Evolutionary conservation across 495 filamentous ascomycete genomes (phyloP).

Genomic region (Jackrogersella minutella): DNA sequence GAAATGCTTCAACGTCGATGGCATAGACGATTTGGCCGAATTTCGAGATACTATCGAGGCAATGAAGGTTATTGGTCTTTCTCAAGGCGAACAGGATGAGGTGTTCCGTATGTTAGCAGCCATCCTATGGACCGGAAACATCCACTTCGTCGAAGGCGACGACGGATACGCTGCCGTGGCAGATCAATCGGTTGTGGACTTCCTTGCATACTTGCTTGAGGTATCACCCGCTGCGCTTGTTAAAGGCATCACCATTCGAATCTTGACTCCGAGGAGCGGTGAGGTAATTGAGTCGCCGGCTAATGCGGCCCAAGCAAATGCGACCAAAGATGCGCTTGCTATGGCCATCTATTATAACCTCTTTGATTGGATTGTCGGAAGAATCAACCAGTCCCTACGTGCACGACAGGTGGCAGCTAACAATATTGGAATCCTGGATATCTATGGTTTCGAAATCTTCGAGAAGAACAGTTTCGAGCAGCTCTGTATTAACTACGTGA

Average conservation of each 20-base stretch:
- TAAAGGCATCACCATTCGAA: conserved; percentile 86
- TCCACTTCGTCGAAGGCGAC: conserved; percentile 87
- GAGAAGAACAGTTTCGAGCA: conserved; percentile 99
- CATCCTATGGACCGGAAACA: conserved; percentile 94
- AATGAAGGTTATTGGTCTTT: conserved; percentile 92
- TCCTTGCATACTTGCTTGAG: conserved; percentile 92
- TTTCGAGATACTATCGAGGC: conserved; percentile 91
- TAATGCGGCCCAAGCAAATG: conserved; percentile 87
- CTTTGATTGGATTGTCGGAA: conserved; percentile 97
- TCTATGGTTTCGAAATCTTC: conserved; percentile 99
- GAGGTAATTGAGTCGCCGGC: conserved; percentile 90
- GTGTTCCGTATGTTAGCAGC: conserved; percentile 97
- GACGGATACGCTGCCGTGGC: conserved; percentile 83
- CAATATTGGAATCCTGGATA: conserved; percentile 97
- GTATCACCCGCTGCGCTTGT: conserved; percentile 81
- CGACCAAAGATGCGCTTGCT: conserved; percentile 91
- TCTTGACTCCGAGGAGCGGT: conserved; percentile 89
- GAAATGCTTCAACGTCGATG: conserved; percentile 91
- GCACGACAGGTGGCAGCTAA: conserved; percentile 78
- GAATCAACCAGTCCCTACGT: conserved; percentile 88
- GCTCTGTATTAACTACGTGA: conserved; percentile 99
- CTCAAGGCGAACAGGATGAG: conserved; percentile 88
- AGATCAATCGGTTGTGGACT: conserved; percentile 91
- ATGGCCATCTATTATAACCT: conserved; percentile 98
- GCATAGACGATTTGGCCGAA: conserved; percentile 91